Evolutionary conservation across 768 basidiomycete genomes (phyloP), one percentile per base, ranked within the genome.

Genomic region (Gymnopilus dilepis): DNA sequence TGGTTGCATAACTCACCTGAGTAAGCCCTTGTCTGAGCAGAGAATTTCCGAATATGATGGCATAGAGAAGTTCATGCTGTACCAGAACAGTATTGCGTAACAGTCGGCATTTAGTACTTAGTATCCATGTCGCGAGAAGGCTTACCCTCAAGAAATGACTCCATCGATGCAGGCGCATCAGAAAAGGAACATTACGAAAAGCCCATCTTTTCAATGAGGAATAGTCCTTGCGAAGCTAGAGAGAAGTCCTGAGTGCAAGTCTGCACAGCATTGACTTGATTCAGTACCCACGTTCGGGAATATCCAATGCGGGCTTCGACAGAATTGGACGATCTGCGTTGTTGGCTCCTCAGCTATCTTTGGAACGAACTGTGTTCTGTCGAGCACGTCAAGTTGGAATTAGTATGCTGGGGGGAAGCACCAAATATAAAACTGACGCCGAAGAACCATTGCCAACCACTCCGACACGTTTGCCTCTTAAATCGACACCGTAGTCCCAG

Each of bases 361-460:
- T 1, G 83, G 80, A 11, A 84, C 64, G 55, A 84, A 77, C 67
- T 89, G 86, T 3, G 82, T 78, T 7, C 86, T 86, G 61, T 26
- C 33, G 30, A 13, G 38, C 2, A 33, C 31, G 17, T 37, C 34
- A 9, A 50, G 30, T 40, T 40, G 3, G 21, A 34, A 21, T 17
- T 30, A n/a, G 22, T 26, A 30, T 31, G 2, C 11, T n/a, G n/a
- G n/a, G n/a, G n/a, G n/a, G n/a, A 24, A 9, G 13, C 48, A 31
- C 21, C 37, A 28, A 63, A 6, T 17, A 64, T 17, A 45, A 61
- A n/a, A 73, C 78, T 45, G 64, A 85, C 79, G 80, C 84, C 31
- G 84, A 83, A 38, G 80, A 78, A 1, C 84, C 87, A 63, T 85
- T 86, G 8, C 86, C 88, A 61, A 88, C 78, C 5, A 89, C 81